Base-by-base conservation (phyloP, 768 basidiomycete species). In the Trametes meyenii region DNA sequence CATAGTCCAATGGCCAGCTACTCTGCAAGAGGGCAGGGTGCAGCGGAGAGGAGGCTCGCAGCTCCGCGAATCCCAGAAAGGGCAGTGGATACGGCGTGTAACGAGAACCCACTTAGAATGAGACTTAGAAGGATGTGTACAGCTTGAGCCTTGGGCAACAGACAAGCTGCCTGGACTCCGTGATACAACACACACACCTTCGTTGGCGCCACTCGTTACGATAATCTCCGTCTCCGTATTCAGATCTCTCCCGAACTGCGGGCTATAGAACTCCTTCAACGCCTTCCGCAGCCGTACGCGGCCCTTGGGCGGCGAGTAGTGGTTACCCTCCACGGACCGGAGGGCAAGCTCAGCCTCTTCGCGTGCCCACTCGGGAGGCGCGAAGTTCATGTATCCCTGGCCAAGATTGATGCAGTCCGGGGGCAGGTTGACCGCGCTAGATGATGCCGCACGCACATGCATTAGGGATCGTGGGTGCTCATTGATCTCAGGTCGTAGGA, bases 131-230 rank as follows among this genome's bases (percentile, higher is more conserved):
- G 29, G 29, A 8, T 33, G 29, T 33, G 4, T 8, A 33, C 8
- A 33, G 29, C 29, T 33, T 33, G 29, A 33, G 3, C 29, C 29
- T 33, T 33, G 29, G 3, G 29, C 29, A 33, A 33, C 29, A 8
- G 29, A 33, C 3, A 33, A 33, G 10, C 16, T 3, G n/a, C 21
- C n/a, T 21, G n/a, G 44, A 45, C 11, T 10, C n/a, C 45, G 14
- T 6, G 12, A 12, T 24, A 29, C 35, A 29, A 43, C 50, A 39
- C 16, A 26, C 73, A 58, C 66, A 90, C 96, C 96, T 84, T 96
- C 92, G 72, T 98, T 98, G 8, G 96, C 96, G 38, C 96, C 96
- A 67, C 95, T 96, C 2, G 95, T 94, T 49, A 98, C 90, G 26
- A 96, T 78, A 45, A 99, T 94, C 74, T 98, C 94, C 0, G 84